Base-by-base conservation (phyloP, 768 basidiomycete genomes). In the Leccinum sublutescens region DNA sequence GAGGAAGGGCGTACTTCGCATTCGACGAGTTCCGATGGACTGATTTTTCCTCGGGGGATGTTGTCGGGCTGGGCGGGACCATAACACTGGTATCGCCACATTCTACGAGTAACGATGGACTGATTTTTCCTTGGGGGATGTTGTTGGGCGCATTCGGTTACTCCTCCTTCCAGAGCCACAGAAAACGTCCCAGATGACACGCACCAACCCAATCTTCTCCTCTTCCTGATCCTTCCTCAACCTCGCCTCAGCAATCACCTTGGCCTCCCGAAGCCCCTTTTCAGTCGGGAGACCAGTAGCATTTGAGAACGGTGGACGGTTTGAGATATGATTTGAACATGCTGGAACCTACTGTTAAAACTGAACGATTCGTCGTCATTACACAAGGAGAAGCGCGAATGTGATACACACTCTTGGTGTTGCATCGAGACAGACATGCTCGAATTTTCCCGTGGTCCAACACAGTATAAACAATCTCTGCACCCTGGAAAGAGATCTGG, bases 391-490 rank as follows among this genome's bases (percentile, higher is more conserved):
- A 29, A 29, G 40, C 66, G 60, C 50, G 61, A 66, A 56, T 66
- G 25, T 50, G 52, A 21, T 34, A 60, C 72, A 62, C 67, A 89
- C 91, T 77, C 76, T 87, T 88, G 14, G 78, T 69, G 64, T 89
- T 84, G 58, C 74, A 75, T 15, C 76, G 74, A 10, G 82, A 79
- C 27, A 87, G 71, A 43, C 75, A 31, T 31, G 31, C 80, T 52
- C 85, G 85, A 67, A 96, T 81, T 71, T 94, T 95, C 34, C 95
- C 95, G 67, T 93, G 88, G 67, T 93, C 85, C 55, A 95, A 76
- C 29, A 96, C 77, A 11, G 85, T 74, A 31, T 31, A 31, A 31
- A 31, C 31, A 3, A 31, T 31, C 31, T 31, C 85, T 52, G 84
- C 82, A 14, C 83, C 92, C 93, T 95, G 50, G 11, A 4, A 33